Conservation (phyloP, 768 basidiomycete genomes). For the Amanita subjunquillea region DNA sequence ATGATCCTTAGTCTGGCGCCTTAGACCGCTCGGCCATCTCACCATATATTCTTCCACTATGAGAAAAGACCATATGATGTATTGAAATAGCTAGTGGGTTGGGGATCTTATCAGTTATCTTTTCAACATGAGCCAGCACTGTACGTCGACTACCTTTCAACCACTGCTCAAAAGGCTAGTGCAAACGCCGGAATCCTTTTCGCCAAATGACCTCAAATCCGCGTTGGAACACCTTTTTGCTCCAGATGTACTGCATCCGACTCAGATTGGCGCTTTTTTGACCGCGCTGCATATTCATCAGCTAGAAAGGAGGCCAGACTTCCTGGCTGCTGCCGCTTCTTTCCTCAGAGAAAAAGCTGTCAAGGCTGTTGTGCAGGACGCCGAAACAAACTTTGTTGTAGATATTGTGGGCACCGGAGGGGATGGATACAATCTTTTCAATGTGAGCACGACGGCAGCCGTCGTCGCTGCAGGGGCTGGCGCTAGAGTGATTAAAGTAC, state of each 20-base stretch:
- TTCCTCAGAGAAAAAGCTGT: constrained; percentile 64
- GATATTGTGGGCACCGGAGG: constrained; percentile 85
- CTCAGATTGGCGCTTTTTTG: constrained; percentile 85
- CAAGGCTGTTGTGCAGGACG: constrained; percentile 46
- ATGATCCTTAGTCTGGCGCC: constrained; percentile 58
- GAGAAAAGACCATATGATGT: too few relatives aligned
- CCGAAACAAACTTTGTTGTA: constrained; percentile 60
- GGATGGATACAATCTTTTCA: constrained; percentile 93
- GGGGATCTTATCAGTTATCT: not conserved
- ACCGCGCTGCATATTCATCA: constrained; percentile 76
- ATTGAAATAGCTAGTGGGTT: too few relatives aligned
- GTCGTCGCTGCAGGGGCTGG: constrained; percentile 94
- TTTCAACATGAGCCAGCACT: constrained; percentile 5
- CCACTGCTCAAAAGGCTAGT: constrained; percentile 68
- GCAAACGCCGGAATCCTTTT: constrained; percentile 76
- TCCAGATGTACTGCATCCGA: constrained; percentile 49
- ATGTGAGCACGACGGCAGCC: constrained; percentile 91
- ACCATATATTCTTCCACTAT: constrained; percentile 13
- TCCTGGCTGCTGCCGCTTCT: constrained; percentile 69
- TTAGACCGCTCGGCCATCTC: constrained; percentile 74
- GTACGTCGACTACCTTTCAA: constrained; percentile 52
- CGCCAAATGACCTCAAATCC: constrained; percentile 56
- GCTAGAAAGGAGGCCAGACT: constrained; percentile 65
- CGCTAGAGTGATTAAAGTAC: constrained; percentile 84
- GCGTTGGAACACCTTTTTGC: constrained; percentile 71